Base-by-base conservation (phyloP, 495 filamentous ascomycete species). In the Podospora comata region DNA sequence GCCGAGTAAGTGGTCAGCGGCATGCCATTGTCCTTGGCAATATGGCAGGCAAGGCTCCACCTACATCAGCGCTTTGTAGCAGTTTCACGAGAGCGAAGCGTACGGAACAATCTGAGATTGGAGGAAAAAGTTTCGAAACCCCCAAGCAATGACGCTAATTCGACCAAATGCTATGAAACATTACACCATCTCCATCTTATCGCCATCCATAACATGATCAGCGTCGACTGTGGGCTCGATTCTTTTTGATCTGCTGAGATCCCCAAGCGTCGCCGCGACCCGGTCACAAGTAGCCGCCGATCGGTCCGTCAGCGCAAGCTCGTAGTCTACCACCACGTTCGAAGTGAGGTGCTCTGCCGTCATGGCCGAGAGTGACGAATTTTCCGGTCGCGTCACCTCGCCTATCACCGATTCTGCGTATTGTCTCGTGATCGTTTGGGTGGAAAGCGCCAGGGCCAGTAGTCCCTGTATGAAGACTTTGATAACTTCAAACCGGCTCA, bases 71-170 rank as follows among this genome's bases (percentile, higher is more conserved):
- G 1, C 39, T 13, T 48, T 48, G 39, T 48, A 48, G 39, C 39
- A 48, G 39, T 11, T 11, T 48, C 39, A 48, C 39, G 39, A 3
- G 39, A 48, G 15, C 7, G 39, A 48, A 13, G 15, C 15, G 39
- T 48, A 11, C 39, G 27, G 20, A 61, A 61, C 59, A 20, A 32
- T 61, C 20, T 5, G 13, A 61, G 59, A 61, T 61, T 61, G 59
- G 59, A 61, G 59, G 59, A 34, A 61, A 61, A 61, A 30, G 18
- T 13, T 48, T 48, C 15, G 13, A 48, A 48, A 3, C 13, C 39
- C 9, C 39, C 9, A 48, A 13, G 2, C 9, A 13, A 16, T 48
- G 39, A 6, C 39, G 39, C 39, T 13, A 16, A 48, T 11, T 48
- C 9, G 6, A 48, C 9, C 39, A 16, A 16, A n/a, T 58, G 20